phyloP scores from a whole-genome alignment of 805 yeast species.

The Pichia heedii region DNA sequence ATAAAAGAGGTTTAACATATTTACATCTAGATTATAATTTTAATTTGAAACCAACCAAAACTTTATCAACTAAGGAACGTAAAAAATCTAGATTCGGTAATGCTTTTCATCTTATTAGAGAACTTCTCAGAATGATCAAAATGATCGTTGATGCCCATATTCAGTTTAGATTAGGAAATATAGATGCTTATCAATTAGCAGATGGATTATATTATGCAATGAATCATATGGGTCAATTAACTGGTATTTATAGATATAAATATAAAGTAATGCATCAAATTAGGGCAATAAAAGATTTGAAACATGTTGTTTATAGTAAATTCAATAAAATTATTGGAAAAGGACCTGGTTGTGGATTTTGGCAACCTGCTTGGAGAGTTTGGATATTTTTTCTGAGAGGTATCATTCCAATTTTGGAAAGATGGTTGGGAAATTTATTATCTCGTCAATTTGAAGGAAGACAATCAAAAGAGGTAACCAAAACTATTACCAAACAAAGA shows the following conservation, averaged over 20 bases:
- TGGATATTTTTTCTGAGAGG: constrained; percentile 94
- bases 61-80: constrained; percentile 91
- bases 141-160: constrained; percentile 89
- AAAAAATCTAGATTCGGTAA: constrained; percentile 94
- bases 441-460: constrained; percentile 96
- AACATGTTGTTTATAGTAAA: constrained; percentile 79
- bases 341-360: constrained; percentile 98
- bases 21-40: constrained; percentile 92
- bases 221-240: constrained; percentile 90
- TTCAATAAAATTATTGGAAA: constrained; percentile 86
- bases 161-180: constrained; percentile 80
- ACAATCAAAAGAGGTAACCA: constrained; percentile 81
- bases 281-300: constrained; percentile 88
- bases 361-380: constrained; percentile 99
- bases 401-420: constrained; percentile 77
- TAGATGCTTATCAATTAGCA: constrained; percentile 89
- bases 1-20: constrained; percentile 83
- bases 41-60: constrained; percentile 92
- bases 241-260: constrained; percentile 94
- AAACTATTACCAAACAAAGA: constrained; percentile 91
- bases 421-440: constrained; percentile 89
- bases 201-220: constrained; percentile 88
- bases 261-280: constrained; percentile 98
- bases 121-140: constrained; percentile 74
- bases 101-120: constrained; percentile 90